Base-by-base conservation (phyloP, 2,329 filamentous ascomycete species). In the Curvularia verruculosa region DNA sequence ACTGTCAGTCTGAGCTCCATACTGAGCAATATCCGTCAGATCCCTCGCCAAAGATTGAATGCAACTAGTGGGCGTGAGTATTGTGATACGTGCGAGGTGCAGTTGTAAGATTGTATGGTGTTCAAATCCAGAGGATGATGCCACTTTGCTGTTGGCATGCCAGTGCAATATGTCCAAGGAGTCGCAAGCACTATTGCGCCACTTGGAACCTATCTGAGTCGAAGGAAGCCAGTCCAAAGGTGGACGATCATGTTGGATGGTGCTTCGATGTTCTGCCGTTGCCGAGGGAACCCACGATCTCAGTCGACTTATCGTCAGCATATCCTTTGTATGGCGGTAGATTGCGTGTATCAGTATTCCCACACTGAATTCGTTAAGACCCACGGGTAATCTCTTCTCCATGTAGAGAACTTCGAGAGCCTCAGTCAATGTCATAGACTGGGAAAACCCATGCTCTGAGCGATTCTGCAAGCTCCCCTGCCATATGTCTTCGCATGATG, bases 161-260 rank as follows among this genome's bases (percentile, higher is more conserved):
- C 84, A 86, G 63, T 87, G 83, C 2, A 87, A 74, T 1, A 85
- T 79, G 54, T 87, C 84, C 2, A 87, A 64, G 40, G 76, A 80
- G 51, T 82, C 81, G 40, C 79, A 79, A 15, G 77, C 72, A 3
- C 77, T 75, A 41, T 82, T 82, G 13, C 79, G 73, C 80, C 81
- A 83, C 29, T 80, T 82, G 0, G 79, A 78, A 60, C 80, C 83
- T 2, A 78, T 75, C 1, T 77, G 75, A 21, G 80, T 79, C 2
- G 76, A 72, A 5, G 82, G 82, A 15, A 82, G 75, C 80, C 80
- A 83, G 7, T 80, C 53, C 21, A 8, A 24, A 41, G 39, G 19
- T 31, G 49, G 56, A 10, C 54, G 51, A 18, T 24, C 44, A 1
- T 39, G 28, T 19, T 40, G 29, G 1, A 52, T 47, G 13, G 48